Evolutionary conservation across 805 yeast species (phyloP), one percentile per base, ranked within the genome.

Genomic region (Middelhovenomyces tepae): DNA sequence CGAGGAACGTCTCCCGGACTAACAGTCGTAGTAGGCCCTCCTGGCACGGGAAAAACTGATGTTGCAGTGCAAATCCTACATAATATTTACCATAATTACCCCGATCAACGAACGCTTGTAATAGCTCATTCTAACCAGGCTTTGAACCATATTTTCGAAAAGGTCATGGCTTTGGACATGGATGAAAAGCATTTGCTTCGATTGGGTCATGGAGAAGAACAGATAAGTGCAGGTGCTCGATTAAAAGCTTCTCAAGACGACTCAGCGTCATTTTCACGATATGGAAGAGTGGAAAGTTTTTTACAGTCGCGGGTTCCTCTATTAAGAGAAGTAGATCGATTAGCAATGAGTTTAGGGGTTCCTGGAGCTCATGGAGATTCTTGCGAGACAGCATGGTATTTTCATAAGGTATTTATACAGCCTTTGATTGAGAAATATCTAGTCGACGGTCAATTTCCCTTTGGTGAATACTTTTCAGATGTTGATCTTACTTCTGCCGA

Each of bases 11-110:
- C 27, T 7, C 69, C 74, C n/a, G 75, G 76, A 3, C 52, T 80
- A 5, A 57, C 72, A 4, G 69, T 80, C 19, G 69, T 80, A 5
- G 81, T 75, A 50, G 87, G 86, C 0, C 86, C 87, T 2, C 87
- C 87, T 4, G 87, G 87, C 0, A 78, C 87, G 0, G 89, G 89
- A 3, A 73, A 75, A 39, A 56, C 64, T 2, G 50, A 45, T 4
- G 34, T 56, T 3, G 40, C 52, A 2, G 37, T 56, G 0, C 43
- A 50, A 15, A 39, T 56, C 4, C 34, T 59, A 2, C 31, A 42
- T n/a, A 29, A 42, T 2, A 27, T 55, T 6, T 13, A 34, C 9
- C 40, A 40, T 9, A 54, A 48, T 27, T 35, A 33, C 22, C 47
- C 58, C 2, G 26, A 32, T 9, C 56, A 51, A 27, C 39, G 49